Percentiles rank a stretch among this genome's conserved stretches.
These are phyloP conservation scores for Polyporus arcularius DNA, from an alignment of 768 basidiomycete genomes.

Conservation along the genomic window DNA sequence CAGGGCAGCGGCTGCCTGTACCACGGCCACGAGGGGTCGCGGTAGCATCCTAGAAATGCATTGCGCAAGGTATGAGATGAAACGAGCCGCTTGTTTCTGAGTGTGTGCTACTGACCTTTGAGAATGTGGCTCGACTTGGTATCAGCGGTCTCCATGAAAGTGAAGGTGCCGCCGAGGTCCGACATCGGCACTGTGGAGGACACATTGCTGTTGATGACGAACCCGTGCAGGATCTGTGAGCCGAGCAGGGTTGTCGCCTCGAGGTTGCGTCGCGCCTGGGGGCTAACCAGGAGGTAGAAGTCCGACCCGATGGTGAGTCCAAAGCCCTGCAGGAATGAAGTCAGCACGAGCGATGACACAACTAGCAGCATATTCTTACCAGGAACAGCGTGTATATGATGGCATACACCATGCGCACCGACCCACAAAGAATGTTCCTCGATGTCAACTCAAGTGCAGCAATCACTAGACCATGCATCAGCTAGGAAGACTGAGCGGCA, in stretches of 20 bases:
- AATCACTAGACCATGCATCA: constrained; percentile 50
- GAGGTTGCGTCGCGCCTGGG: constrained; percentile 45
- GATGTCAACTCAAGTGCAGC: constrained; percentile 82
- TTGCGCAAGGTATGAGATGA: background rate
- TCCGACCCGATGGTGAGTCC: constrained; percentile 85
- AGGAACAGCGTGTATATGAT: constrained; percentile 85
- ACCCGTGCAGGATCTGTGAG: constrained; percentile 48
- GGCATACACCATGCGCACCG: constrained; percentile 82
- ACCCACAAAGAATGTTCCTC: constrained; percentile 77
- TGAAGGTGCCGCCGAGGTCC: constrained; percentile 30
- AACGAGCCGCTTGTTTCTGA: background rate
- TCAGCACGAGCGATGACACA: background rate
- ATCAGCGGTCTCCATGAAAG: constrained; percentile 25
- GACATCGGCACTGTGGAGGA: constrained; percentile 15
- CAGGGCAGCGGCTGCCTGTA: constrained; percentile 76
- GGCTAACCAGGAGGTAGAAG: constrained; percentile 72
- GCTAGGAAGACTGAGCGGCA: background rate
- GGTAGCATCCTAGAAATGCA: constrained; percentile 60
- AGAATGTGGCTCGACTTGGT: constrained; percentile 24
- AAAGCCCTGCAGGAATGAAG: constrained; percentile 57
- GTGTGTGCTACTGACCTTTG: constrained; percentile 23
- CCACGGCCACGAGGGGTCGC: constrained; percentile 76
- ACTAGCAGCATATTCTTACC: constrained; percentile 37
- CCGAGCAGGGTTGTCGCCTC: constrained; percentile 32
- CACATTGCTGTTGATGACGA: constrained; percentile 37